These are phyloP conservation scores for Ogataea degrootiae DNA, from an alignment of 805 yeast species.

Conservation along the genomic window DNA sequence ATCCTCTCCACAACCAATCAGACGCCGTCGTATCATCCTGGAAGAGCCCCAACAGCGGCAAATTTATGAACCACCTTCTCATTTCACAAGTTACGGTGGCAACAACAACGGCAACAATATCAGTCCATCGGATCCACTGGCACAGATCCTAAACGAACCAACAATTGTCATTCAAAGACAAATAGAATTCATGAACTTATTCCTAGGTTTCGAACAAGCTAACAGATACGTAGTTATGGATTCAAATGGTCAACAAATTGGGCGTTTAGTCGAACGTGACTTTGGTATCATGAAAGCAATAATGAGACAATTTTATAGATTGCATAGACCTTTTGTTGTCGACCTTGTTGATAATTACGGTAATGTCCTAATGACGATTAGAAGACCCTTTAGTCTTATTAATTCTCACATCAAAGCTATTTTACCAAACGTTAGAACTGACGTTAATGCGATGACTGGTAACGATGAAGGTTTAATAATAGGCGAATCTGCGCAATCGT, in stretches of 20 bases:
- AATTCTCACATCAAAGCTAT: slow-evolving; percentile 81
- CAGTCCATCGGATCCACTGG: slow-evolving; percentile 53
- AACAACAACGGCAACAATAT: slow-evolving; percentile 29
- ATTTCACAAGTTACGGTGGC: neutral
- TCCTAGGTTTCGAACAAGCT: slow-evolving; percentile 89
- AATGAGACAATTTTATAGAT: slow-evolving; percentile 76
- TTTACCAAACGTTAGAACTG: slow-evolving; percentile 46
- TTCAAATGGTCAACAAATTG: slow-evolving; percentile 67
- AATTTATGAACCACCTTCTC: neutral
- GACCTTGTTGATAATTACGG: slow-evolving; percentile 66
- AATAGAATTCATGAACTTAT: slow-evolving; percentile 80
- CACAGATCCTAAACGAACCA: slow-evolving; percentile 67
- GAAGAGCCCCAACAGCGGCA: no score
- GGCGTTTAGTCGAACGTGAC: slow-evolving; percentile 80
- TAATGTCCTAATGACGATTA: slow-evolving; percentile 56
- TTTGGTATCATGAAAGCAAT: slow-evolving; percentile 61
- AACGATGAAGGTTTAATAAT: slow-evolving; percentile 43
- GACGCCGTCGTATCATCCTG: no score
- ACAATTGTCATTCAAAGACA: slow-evolving; percentile 83
- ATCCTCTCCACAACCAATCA: no score
- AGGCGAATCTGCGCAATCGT: slow-evolving; percentile 87
- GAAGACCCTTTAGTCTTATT: slow-evolving; percentile 81
- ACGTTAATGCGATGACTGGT: slow-evolving; percentile 31
- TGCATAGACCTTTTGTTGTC: slow-evolving; percentile 82
- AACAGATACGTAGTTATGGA: slow-evolving; percentile 74